Conservation (phyloP, 257 asterid genomes). For the Solanum boliviense region DNA sequence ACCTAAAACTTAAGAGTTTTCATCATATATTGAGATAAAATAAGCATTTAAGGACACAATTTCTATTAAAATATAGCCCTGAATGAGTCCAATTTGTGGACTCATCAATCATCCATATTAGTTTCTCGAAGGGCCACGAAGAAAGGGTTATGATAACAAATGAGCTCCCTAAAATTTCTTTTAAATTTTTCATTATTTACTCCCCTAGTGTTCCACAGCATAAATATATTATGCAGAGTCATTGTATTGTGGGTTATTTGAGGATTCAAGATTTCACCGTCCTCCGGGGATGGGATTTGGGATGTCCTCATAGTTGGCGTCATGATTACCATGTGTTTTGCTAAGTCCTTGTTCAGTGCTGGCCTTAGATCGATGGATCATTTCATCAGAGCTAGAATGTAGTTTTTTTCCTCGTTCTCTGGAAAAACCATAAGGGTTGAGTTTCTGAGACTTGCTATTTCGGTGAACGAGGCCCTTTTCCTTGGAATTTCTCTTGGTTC, state of each 20-base stretch:
- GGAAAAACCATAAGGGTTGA: background rate
- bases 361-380: background rate
- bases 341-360: background rate
- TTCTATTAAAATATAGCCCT: no score
- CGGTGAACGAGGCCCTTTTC: background rate
- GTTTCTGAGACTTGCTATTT: background rate
- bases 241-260: background rate
- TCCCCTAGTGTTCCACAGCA: background rate
- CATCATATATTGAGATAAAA: no score
- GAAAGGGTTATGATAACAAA: background rate
- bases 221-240: background rate
- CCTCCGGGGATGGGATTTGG: background rate
- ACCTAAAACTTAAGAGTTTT: no score
- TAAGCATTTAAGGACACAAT: no score
- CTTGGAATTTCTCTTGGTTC: background rate
- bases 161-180: background rate
- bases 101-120: background rate
- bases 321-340: background rate
- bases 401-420: background rate
- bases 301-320: background rate
- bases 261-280: background rate
- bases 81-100: no score
- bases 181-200: background rate
- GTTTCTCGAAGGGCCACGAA: background rate
- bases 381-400: background rate